Evolutionary conservation across 805 yeast genomes (phyloP).

Genomic region (Trichomonascus vanleenenianus): DNA sequence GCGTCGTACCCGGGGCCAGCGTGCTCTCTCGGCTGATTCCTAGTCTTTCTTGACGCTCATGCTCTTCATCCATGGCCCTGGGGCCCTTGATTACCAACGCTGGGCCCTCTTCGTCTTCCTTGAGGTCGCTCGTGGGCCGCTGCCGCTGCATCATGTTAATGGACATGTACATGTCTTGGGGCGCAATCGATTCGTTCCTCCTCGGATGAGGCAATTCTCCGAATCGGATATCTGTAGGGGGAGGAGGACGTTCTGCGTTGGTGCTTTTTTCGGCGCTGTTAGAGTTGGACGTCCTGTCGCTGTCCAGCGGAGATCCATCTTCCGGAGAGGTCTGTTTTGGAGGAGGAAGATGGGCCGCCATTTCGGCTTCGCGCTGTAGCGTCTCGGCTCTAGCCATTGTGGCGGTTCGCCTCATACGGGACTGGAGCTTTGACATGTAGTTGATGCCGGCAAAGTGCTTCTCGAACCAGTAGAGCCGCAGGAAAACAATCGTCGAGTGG

Average conservation of each 20-base stretch:
- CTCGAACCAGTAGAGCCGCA: constrained; percentile 85
- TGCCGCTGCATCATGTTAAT: constrained; percentile 61
- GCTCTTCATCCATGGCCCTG: constrained; percentile 47
- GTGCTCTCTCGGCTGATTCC: not conserved
- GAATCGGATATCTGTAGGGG: constrained; percentile 42
- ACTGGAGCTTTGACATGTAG: constrained; percentile 66
- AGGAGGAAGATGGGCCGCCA: not conserved
- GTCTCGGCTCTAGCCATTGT: constrained; percentile 40
- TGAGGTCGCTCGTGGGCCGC: constrained; percentile 25
- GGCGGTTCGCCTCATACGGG: constrained; percentile 73
- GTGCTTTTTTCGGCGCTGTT: not conserved
- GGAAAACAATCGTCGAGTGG: constrained; percentile 66
- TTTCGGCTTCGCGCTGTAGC: not conserved
- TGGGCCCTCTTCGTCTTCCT: constrained; percentile 55
- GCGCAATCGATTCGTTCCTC: constrained; percentile 34
- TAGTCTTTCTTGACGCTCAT: constrained; percentile 12
- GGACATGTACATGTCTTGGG: constrained; percentile 78
- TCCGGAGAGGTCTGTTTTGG: not conserved
- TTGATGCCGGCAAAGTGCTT: constrained; percentile 78
- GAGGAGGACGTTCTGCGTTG: constrained; percentile 2
- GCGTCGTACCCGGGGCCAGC: no score
- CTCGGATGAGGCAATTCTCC: constrained; percentile 41
- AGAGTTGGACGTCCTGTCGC: not conserved
- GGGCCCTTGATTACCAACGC: constrained; percentile 75
- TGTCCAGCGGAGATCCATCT: not conserved